Evolutionary conservation across 768 basidiomycete species (phyloP).

Genomic region (Suillus lakei): DNA sequence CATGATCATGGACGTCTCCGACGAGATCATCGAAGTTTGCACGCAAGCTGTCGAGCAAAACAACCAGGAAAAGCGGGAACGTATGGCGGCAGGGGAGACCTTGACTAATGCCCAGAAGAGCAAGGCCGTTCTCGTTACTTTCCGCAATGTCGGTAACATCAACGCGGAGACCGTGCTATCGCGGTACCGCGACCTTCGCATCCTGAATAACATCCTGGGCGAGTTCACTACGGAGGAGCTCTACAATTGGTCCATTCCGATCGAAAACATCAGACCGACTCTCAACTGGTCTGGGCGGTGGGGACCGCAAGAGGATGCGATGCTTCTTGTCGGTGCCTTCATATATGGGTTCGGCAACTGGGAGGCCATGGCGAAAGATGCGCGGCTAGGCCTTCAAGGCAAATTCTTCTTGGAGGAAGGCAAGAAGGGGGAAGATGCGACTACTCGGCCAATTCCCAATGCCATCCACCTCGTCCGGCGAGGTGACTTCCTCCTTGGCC

Average conservation of each 20-base stretch:
- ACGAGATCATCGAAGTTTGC: slow-evolving; percentile 91
- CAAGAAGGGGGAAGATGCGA: slow-evolving; percentile 88
- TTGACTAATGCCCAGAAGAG: slow-evolving; percentile 93
- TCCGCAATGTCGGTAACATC: slow-evolving; percentile 88
- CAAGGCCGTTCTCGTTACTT: slow-evolving; percentile 94
- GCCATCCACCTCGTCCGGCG: slow-evolving; percentile 97
- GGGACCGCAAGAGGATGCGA: slow-evolving; percentile 90
- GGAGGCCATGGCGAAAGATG: slow-evolving; percentile 93
- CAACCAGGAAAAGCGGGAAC: slow-evolving; percentile 77
- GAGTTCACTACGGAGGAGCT: slow-evolving; percentile 66
- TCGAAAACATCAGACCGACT: slow-evolving; percentile 92
- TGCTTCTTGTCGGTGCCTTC: slow-evolving; percentile 93
- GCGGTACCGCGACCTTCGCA: slow-evolving; percentile 85
- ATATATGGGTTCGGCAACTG: slow-evolving; percentile 95
- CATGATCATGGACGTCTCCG: slow-evolving; percentile 88
- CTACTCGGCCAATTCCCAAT: slow-evolving; percentile 90
- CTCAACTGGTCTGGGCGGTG: slow-evolving; percentile 97
- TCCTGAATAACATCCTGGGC: slow-evolving; percentile 80
- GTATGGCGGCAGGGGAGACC: slow-evolving; percentile 83
- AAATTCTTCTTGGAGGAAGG: slow-evolving; percentile 99
- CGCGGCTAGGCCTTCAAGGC: slow-evolving; percentile 78
- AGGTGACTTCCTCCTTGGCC: slow-evolving; percentile 89
- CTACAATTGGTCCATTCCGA: slow-evolving; percentile 86
- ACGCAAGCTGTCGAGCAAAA: slow-evolving; percentile 82
- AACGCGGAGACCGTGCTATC: slow-evolving; percentile 98